Conservation (phyloP, 2,329 filamentous ascomycete genomes). For the Venturia asperata region DNA sequence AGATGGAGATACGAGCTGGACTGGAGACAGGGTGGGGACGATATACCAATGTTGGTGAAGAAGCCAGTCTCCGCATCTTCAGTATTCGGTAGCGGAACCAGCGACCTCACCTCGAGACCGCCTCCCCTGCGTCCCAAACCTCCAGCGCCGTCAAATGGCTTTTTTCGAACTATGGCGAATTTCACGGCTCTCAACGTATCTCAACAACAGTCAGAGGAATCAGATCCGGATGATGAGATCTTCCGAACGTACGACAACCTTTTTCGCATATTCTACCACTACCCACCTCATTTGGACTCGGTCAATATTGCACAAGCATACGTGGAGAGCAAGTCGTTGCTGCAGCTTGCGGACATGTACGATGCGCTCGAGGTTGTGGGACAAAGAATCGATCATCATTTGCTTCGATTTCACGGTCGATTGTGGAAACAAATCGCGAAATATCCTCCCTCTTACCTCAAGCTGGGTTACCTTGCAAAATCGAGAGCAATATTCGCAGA, state of each 20-base stretch:
- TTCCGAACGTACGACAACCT: conserved; percentile 92
- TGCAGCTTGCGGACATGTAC: conserved; percentile 88
- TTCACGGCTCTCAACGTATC: conserved; percentile 52
- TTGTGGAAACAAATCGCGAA: conserved; percentile 96
- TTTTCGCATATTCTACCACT: conserved; percentile 94
- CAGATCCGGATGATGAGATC: conserved; percentile 50
- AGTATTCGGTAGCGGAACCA: conserved; percentile 25
- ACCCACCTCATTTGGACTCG: conserved; percentile 70
- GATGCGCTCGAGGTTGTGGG: conserved; percentile 83
- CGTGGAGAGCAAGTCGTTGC: conserved; percentile 84
- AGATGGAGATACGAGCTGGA: conserved; percentile 88
- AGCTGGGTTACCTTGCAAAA: conserved; percentile 77
- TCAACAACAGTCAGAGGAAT: conserved; percentile 28
- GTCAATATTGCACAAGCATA: conserved; percentile 90
- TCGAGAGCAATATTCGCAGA: conserved; percentile 70
- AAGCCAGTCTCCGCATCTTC: conserved; percentile 47
- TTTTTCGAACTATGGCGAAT: conserved; percentile 84
- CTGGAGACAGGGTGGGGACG: conserved; percentile 59
- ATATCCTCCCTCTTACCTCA: conserved; percentile 87
- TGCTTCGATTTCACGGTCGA: conserved; percentile 82
- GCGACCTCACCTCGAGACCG: conserved; percentile 36
- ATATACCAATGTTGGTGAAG: conserved; percentile 83
- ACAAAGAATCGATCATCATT: conserved; percentile 84
- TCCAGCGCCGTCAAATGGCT: conserved; percentile 51
- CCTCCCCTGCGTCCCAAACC: conserved; percentile 57